Base-by-base conservation (phyloP, 345 rosid species). In the Camelina sativa region DNA sequence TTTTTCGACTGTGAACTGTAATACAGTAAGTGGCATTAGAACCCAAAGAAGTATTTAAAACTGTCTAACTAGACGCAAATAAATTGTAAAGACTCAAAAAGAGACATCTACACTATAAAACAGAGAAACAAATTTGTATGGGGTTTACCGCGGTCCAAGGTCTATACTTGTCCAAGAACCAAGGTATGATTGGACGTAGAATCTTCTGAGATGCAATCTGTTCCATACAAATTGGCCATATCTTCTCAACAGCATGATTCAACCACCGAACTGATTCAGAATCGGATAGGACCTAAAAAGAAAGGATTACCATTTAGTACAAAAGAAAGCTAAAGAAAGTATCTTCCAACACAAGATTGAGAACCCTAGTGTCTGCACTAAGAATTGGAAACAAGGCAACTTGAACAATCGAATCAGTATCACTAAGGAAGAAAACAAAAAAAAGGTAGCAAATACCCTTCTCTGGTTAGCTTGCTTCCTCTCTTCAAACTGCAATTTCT, bases 181-280 rank as follows among this genome's bases (percentile, higher is more conserved):
- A 95, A 68, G 97, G 99, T 62, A 88, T 87, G 51, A 95, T 89
- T 11, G 99, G 99, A 63, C 90, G 90, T 75, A 95, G 83, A 81
- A 95, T 83, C 85, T 85, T 90, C 84, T 95, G 96, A 3, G 99
- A 92, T 32, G 86, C 85, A 68, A 95, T 90, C 67, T 86, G 89
- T 76, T 95, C 98, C 92, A 95, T 82, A 73, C 97, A 92, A 35
- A 95, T 73, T 3, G 98, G 98, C 99, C 99, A 95, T 58, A 92
- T 84, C 84, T 88, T 89, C 81, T 90, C 96, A 7, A 88, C 75
- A 5, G 94, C 89, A 73, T 95, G 82, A 76, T 95, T 95, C 84
- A 95, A 67, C 99, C 99, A 95, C 57, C 98, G 76, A 1, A 90
- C 94, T 0, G 96, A 84, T 81, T 95, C 98, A 16, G 97, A 92